Evolutionary conservation across 1,139 yeast species (phyloP).

Genomic region (Zygosaccharomyces sapae): DNA sequence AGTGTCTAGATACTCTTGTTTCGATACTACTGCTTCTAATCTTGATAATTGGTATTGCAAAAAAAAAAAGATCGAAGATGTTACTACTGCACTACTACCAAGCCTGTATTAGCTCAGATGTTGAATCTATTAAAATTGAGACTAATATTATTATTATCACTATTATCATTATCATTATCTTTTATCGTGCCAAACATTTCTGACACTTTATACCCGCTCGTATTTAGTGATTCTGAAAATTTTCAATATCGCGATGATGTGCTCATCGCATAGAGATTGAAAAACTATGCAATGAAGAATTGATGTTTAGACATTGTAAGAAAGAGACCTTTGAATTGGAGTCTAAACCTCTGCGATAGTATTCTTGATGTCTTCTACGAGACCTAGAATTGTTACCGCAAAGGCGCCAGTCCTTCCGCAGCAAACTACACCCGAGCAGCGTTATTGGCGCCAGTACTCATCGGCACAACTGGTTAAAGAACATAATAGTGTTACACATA

Average conservation of each 20-base stretch:
- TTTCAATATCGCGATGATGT: slow-evolving; percentile 6
- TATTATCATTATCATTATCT: no score
- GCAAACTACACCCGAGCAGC: slow-evolving; percentile 87
- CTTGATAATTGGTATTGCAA: no score
- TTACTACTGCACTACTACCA: no score
- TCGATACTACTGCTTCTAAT: no score
- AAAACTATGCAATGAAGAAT: not conserved
- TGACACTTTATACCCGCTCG: not conserved
- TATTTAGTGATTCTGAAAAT: slow-evolving; percentile 3
- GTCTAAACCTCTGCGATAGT: not conserved
- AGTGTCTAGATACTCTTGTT: no score
- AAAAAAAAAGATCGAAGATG: no score
- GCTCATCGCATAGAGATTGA: slow-evolving; percentile 3
- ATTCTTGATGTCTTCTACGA: slow-evolving; percentile 67
- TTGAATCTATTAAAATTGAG: no score
- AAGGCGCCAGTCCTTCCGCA: slow-evolving; percentile 76
- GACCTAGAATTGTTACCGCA: slow-evolving; percentile 62
- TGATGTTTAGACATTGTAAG: no score
- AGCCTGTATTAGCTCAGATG: no score
- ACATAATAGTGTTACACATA: slow-evolving; percentile 84
- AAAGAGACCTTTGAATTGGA: not conserved
- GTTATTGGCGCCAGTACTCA: slow-evolving; percentile 79
- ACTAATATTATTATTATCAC: no score
- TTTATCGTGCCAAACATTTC: not conserved
- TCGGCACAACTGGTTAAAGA: slow-evolving; percentile 90